Evolutionary conservation across 495 filamentous ascomycete species (phyloP).

Genomic region (Penicillium coffeae): DNA sequence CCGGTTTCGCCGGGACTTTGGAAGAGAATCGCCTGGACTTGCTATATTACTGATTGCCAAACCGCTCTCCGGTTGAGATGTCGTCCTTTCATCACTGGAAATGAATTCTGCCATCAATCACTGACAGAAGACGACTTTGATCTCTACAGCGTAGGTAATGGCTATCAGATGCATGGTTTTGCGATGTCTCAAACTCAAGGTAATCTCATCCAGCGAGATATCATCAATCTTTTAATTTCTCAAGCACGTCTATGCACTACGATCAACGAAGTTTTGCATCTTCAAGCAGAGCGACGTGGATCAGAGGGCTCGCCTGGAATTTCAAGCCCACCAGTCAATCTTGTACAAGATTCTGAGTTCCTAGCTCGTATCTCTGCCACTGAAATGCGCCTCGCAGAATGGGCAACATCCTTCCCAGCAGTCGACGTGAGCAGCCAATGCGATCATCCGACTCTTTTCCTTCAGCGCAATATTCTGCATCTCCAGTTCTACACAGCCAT

Average conservation of each 20-base stretch:
- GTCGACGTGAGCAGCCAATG: not conserved
- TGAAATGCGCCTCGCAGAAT: slow-evolving; percentile 12
- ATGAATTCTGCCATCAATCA: slow-evolving; percentile 8
- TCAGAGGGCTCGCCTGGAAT: not conserved
- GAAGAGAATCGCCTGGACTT: slow-evolving; percentile 20
- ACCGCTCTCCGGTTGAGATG: slow-evolving; percentile 13
- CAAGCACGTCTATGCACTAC: slow-evolving; percentile 11
- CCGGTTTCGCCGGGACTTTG: slow-evolving; percentile 7
- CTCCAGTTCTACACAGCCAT: slow-evolving; percentile 18
- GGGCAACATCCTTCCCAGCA: slow-evolving; percentile 12
- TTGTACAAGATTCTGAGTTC: not conserved
- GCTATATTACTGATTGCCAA: slow-evolving; percentile 17
- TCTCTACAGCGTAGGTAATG: not conserved
- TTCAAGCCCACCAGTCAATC: not conserved
- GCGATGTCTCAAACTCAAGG: not conserved
- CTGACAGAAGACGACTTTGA: slow-evolving; percentile 16
- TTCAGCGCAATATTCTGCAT: slow-evolving; percentile 18
- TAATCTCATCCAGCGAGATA: slow-evolving; percentile 8
- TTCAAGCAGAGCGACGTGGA: slow-evolving; percentile 9
- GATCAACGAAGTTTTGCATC: slow-evolving; percentile 14
- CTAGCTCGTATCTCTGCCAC: slow-evolving; percentile 1
- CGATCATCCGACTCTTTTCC: slow-evolving; percentile 5
- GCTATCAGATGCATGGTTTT: not conserved
- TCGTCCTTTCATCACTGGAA: slow-evolving; percentile 7
- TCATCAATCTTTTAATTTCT: slow-evolving; percentile 11